Conservation (phyloP, 768 basidiomycete genomes). For the Leucosporidium scottii region DNA sequence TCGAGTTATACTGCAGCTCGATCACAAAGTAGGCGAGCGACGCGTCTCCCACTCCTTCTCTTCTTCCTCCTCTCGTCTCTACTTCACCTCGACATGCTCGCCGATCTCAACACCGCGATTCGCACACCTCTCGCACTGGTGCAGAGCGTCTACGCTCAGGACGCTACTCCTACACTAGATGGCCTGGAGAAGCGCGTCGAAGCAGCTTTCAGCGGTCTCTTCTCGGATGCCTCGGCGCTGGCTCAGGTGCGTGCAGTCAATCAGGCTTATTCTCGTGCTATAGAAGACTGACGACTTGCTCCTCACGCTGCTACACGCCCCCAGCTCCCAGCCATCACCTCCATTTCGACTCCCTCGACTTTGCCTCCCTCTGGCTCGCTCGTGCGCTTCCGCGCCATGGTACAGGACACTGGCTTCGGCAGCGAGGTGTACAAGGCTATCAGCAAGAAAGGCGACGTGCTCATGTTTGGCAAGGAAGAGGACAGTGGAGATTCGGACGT, state of each 20-base stretch:
- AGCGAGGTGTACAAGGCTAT: conserved; percentile 35
- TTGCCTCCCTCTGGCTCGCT: conserved; percentile 22
- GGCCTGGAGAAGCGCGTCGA: conserved; percentile 22
- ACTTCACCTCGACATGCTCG: not conserved
- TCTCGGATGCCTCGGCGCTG: not conserved
- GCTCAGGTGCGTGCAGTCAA: conserved; percentile 11
- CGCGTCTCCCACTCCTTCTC: too few species aligned
- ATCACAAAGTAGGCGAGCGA: too few species aligned
- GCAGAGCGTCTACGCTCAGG: conserved; percentile 8
- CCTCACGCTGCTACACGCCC: not conserved
- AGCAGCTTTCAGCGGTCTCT: conserved; percentile 1
- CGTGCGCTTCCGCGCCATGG: conserved; percentile 38
- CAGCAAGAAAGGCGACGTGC: not conserved
- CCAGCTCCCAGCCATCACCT: conserved; percentile 15
- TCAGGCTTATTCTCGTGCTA: too few species aligned
- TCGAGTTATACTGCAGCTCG: too few species aligned
- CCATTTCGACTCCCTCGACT: not conserved
- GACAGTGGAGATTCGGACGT: conserved; percentile 6
- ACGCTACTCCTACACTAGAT: conserved; percentile 8
- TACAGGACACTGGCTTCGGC: conserved; percentile 38
- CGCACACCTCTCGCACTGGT: conserved; percentile 3
- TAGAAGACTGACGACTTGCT: not conserved
- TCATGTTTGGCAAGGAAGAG: conserved; percentile 25
- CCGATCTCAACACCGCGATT: not conserved
- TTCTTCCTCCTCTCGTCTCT: too few species aligned